Conservation (phyloP, 176 grass and related monocot species). For the Zea mays region Zm-B73-REFERENCE-NAM-5.0 NC_050097.1:232215501-232216000, state of each 20-base stretch:
- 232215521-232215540: background rate
- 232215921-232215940: too few species aligned
- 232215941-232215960: too few species aligned
- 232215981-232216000: too few species aligned
- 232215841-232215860: too few species aligned
- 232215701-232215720: constrained; percentile 49
- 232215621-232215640: constrained; percentile 54
- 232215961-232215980: too few species aligned
- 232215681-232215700: constrained; percentile 47
- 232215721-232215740: constrained; percentile 15
- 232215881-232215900: too few species aligned
- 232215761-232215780: background rate
- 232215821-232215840: too few species aligned
- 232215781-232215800: too few species aligned
- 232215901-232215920: too few species aligned
- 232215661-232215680: constrained; percentile 37
- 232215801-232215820: too few species aligned
- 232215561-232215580: constrained; percentile 60
- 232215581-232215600: constrained; percentile 37
- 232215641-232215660: constrained; percentile 44
- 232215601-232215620: constrained; percentile 46
- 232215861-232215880: too few species aligned
- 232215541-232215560: constrained; percentile 2
- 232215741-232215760: background rate
- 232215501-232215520: background rate